Evolutionary conservation across 192 early-diverging fungal species (phyloP), one percentile per base, ranked within the genome.

Genomic region (Bifiguratus adelaidae): DNA sequence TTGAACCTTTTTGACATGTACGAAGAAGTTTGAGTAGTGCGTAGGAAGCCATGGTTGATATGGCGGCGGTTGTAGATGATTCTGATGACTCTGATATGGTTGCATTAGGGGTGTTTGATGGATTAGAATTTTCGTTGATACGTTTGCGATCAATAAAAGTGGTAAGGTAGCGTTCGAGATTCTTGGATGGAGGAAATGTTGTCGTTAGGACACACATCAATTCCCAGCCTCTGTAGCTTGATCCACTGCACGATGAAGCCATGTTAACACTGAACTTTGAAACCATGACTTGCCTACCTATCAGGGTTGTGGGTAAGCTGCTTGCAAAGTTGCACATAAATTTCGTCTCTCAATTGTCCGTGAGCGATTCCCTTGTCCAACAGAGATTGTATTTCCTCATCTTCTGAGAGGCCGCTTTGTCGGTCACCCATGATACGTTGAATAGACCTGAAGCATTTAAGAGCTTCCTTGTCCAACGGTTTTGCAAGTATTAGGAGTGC

Each of bases 281-380:
- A n/a, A n/a, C n/a, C n/a, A n/a, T n/a, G n/a, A n/a, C n/a, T n/a
- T n/a, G n/a, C 58, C 21, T 49, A 78, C 75, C 63, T 61, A 42
- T 65, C 69, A 18, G 90, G 90, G 44, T 92, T 90, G 15, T 80
- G 62, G 5, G 76, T 81, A 26, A 90, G 53, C 50, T 92, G 90
- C 60, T 93, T 93, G 70, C 86, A 89, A 19, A 95, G 58, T 72
- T 95, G 92, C 30, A 92, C 89, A 52, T 88, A 91, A 36, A 93
- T 86, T 59, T 98, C 95, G 57, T 98, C 95, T 25, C 92, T 74
- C 57, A 98, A 61, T 24, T 77, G 70, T 23, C 78, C 85, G 29
- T 68, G 56, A n/a, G 68, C 58, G 18, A 95, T 80, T 12, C 90
- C 92, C 18, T 66, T 68, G 56, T 85, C 80, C 30, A 91, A 66